Evolutionary conservation across 352 stramenopile genomes (phyloP), one percentile per base, ranked within the genome.

Genomic region (Pythium aphanidermatum): DNA sequence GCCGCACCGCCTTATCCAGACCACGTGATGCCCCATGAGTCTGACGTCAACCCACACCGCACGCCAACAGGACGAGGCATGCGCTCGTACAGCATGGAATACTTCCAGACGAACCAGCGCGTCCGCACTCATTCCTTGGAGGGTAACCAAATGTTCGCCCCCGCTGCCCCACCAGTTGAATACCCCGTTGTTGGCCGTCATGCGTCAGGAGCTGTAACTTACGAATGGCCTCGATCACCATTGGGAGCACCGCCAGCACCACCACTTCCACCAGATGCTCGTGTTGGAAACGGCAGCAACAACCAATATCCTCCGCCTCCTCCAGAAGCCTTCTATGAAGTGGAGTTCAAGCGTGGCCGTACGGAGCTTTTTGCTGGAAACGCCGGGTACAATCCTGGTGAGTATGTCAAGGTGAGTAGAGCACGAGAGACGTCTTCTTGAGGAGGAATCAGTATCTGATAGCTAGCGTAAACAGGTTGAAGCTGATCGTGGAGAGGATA

Each of bases 401-500:
- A 96, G 53, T 98, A 92, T 51, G 95, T 98, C 3, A 98, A 92
- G 72, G 79, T 88, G 55, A 35, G 44, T 29, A 26, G 5, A 13
- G 11, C n/a, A n/a, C n/a, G n/a, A n/a, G n/a, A n/a, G n/a, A n/a
- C 13, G 4, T 10, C 12, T 38, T 3, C 23, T 7, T 11, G 8
- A 5, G 17, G 25, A 49, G 36, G 12, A 25, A 5, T 41, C 14
- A 19, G 13, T 39, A 16, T 1, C 43, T 32, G 21, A 16, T 17
- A 25, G 29, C 11, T 21, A 24, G 9, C 4, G 27, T 8, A 10
- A 29, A n/a, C 39, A 98, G 82, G 96, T 99, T 31, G 96, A 98
- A 65, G 96, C 95, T 16, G 96, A 99, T 61, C 89, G 96, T 19
- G 96, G 96, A 36, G 95, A 98, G 62, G 96, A 99, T 70, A 93